Percentiles rank a stretch among this genome's conserved stretches.
These are phyloP conservation scores for Medicago arabica DNA, from an alignment of 306 rosid species.

Conservation along the genomic window DNA sequence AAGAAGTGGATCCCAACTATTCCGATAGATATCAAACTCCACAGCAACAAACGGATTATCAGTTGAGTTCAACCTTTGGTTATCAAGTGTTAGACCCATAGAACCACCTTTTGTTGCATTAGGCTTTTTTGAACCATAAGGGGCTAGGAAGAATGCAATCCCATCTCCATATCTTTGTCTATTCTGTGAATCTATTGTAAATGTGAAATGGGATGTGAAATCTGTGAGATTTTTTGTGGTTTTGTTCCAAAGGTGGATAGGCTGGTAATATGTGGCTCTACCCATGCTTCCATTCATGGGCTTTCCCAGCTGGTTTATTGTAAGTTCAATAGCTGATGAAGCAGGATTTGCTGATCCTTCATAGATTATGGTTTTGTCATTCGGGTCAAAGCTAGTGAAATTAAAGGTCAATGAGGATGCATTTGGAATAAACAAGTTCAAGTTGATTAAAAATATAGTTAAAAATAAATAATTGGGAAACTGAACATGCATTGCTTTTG, in stretches of 20 bases:
- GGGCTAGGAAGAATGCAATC: conserved; percentile 55
- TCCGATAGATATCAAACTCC: conserved; percentile 54
- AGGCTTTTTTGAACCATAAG: conserved; percentile 17
- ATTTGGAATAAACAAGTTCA: conserved; percentile 29
- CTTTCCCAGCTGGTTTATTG: not conserved
- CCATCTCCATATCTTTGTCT: conserved; percentile 33
- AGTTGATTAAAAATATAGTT: conserved; percentile 25
- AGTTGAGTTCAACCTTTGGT: not conserved
- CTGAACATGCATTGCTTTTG: conserved; percentile 2
- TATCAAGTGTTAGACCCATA: conserved; percentile 41
- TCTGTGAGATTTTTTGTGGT: conserved; percentile 42
- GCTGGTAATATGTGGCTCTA: conserved; percentile 41
- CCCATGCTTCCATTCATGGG: not conserved
- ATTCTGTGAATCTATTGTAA: conserved; percentile 39
- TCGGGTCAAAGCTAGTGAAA: conserved; percentile 27
- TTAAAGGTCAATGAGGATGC: conserved; percentile 37
- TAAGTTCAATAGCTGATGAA: conserved; percentile 32
- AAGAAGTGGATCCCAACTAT: conserved; percentile 15
- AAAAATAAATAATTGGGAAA: not conserved
- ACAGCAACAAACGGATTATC: conserved; percentile 50
- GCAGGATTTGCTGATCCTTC: not conserved
- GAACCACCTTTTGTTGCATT: conserved; percentile 29
- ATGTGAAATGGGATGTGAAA: conserved; percentile 54
- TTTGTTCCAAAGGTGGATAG: conserved; percentile 53
- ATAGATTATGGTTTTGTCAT: not conserved